These are phyloP conservation scores for Amanita pseudoporphyria DNA, from an alignment of 768 basidiomycete species.

Conservation along the genomic window DNA sequence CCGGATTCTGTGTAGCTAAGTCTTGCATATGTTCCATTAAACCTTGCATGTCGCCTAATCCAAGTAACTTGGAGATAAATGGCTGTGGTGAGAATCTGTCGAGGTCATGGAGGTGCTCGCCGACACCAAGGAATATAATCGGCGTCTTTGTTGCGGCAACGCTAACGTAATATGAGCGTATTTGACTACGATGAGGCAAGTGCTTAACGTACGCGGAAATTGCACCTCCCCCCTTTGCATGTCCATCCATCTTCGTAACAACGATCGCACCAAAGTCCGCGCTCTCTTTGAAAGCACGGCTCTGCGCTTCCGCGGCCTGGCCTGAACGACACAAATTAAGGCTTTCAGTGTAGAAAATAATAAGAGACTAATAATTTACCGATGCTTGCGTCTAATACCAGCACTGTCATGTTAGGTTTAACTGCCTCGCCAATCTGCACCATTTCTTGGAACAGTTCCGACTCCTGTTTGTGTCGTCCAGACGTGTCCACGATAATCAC, in stretches of 20 bases:
- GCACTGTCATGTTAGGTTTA: slow-evolving; percentile 91
- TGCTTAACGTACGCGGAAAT: slow-evolving; percentile 84
- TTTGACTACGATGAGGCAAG: neutral
- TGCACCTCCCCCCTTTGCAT: slow-evolving; percentile 97
- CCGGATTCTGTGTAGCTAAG: slow-evolving; percentile 84
- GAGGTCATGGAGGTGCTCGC: slow-evolving; percentile 95
- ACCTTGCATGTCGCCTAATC: slow-evolving; percentile 94
- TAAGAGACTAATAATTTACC: slow-evolving; percentile 32
- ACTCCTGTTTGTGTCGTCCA: slow-evolving; percentile 94
- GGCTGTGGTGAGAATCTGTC: slow-evolving; percentile 94
- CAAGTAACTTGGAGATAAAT: slow-evolving; percentile 93
- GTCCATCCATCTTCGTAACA: slow-evolving; percentile 99
- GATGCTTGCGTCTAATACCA: slow-evolving; percentile 95
- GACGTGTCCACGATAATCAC: slow-evolving; percentile 99
- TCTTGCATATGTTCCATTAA: slow-evolving; percentile 99
- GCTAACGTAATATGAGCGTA: slow-evolving; percentile 29
- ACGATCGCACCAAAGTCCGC: slow-evolving; percentile 98
- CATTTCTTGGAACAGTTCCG: slow-evolving; percentile 97
- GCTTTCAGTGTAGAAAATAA: neutral
- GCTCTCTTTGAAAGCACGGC: slow-evolving; percentile 94
- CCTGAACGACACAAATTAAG: slow-evolving; percentile 32
- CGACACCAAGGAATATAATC: slow-evolving; percentile 96
- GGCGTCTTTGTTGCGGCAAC: slow-evolving; percentile 99
- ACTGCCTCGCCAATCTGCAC: slow-evolving; percentile 92
- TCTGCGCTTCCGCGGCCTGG: slow-evolving; percentile 96